These are phyloP conservation scores for Nematodospora anomalae DNA, from an alignment of 1,139 yeast genomes.

Conservation along the genomic window DNA sequence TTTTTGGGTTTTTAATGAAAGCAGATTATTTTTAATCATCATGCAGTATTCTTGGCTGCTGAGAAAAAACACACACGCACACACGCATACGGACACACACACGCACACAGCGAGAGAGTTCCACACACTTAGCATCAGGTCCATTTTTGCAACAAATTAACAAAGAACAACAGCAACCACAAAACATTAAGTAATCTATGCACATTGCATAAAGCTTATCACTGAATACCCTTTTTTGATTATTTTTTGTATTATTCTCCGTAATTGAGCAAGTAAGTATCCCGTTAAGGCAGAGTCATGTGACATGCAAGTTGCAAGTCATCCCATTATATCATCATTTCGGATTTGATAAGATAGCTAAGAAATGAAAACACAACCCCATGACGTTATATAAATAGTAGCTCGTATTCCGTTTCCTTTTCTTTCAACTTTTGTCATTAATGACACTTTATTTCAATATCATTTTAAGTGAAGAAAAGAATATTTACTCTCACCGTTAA, in stretches of 20 bases:
- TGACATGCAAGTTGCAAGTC: neutral
- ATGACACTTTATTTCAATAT: neutral
- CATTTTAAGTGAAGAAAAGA: no score
- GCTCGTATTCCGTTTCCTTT: neutral
- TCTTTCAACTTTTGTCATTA: neutral
- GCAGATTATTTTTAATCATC: no score
- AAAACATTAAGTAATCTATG: no score
- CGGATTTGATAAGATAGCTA: neutral
- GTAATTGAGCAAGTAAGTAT: neutral
- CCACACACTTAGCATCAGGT: no score
- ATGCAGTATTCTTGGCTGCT: slow-evolving; percentile 5
- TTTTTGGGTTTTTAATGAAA: no score
- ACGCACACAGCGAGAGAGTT: no score
- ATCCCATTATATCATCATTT: neutral
- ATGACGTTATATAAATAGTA: neutral
- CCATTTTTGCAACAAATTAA: no score
- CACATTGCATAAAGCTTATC: neutral
- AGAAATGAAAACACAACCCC: neutral
- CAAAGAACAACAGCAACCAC: no score
- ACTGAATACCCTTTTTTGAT: neutral
- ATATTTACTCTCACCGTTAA: no score
- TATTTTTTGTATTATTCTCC: neutral
- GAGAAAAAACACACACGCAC: slow-evolving; percentile 4
- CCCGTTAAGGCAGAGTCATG: slow-evolving; percentile 1
- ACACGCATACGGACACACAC: no score